Evolutionary conservation across 768 basidiomycete species (phyloP).

Genomic region (Suillus sp.): DNA sequence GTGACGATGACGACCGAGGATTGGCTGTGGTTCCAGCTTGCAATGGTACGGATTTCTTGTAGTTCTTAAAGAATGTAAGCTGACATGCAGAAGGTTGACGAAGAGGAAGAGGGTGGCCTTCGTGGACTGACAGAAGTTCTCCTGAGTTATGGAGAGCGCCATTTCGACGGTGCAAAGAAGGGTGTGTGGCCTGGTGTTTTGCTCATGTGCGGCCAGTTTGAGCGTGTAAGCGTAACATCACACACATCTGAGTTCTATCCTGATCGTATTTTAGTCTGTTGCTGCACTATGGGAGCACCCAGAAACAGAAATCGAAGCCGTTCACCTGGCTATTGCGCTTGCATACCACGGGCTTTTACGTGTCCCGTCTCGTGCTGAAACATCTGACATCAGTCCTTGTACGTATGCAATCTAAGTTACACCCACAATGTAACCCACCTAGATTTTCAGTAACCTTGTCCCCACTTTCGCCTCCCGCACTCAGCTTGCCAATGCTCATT

Average conservation of each 20-base stretch:
- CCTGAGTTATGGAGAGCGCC: constrained; percentile 76
- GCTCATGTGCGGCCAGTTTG: constrained; percentile 92
- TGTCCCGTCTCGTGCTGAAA: constrained; percentile 78
- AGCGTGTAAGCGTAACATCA: constrained; percentile 57
- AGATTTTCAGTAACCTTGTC: constrained; percentile 61
- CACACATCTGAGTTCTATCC: not conserved
- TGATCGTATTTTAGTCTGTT: constrained; percentile 62
- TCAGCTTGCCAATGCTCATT: constrained; percentile 82
- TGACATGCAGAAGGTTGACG: constrained; percentile 57
- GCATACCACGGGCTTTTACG: constrained; percentile 92
- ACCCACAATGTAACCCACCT: not conserved
- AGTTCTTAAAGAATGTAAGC: constrained; percentile 3
- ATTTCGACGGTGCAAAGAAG: constrained; percentile 69
- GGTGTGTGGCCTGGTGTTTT: constrained; percentile 84
- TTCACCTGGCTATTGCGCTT: constrained; percentile 90
- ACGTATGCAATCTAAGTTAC: constrained; percentile 32
- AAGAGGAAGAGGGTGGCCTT: constrained; percentile 79
- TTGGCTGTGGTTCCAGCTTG: constrained; percentile 97
- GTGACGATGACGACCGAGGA: constrained; percentile 95
- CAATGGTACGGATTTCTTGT: constrained; percentile 55
- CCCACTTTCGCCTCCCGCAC: constrained; percentile 65
- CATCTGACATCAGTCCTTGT: constrained; percentile 84
- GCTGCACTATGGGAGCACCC: constrained; percentile 87
- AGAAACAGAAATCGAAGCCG: constrained; percentile 88
- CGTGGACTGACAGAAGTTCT: constrained; percentile 74